These are phyloP conservation scores for Sphaerulina vaccinii DNA, from an alignment of 2,329 filamentous ascomycete genomes.

Conservation along the genomic window DNA sequence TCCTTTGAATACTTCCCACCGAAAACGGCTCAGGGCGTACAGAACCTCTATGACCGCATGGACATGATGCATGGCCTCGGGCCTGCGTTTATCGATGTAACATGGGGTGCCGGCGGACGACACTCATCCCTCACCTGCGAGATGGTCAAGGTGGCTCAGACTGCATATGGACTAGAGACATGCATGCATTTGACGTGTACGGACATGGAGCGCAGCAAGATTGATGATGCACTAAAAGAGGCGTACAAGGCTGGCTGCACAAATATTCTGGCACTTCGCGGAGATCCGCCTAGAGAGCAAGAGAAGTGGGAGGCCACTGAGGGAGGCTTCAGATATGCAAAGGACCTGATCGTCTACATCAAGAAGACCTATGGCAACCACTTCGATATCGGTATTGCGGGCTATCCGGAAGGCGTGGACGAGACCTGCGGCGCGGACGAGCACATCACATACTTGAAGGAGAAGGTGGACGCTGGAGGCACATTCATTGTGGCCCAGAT, in stretches of 20 bases:
- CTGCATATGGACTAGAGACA: conserved; percentile 92
- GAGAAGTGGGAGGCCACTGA: conserved; percentile 90
- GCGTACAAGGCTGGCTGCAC: conserved; percentile 96
- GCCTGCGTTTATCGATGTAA: conserved; percentile 95
- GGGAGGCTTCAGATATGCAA: conserved; percentile 80
- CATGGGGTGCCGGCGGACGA: conserved; percentile 93
- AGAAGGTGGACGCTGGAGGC: conserved; percentile 92
- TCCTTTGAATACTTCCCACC: conserved; percentile 99
- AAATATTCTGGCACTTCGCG: conserved; percentile 90
- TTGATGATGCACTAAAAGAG: conserved; percentile 81
- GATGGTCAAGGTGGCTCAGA: conserved; percentile 95
- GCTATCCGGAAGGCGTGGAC: conserved; percentile 93
- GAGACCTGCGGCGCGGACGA: conserved; percentile 84
- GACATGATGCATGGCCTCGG: conserved; percentile 96
- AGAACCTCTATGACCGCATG: conserved; percentile 99
- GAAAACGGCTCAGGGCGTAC: conserved; percentile 94
- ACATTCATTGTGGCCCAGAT: conserved; percentile 97
- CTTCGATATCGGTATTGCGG: conserved; percentile 96
- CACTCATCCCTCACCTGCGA: conserved; percentile 91
- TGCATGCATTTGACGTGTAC: conserved; percentile 99
- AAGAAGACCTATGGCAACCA: conserved; percentile 76
- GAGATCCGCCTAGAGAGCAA: conserved; percentile 89
- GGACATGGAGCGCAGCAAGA: conserved; percentile 90
- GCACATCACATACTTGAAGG: conserved; percentile 88
- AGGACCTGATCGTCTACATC: conserved; percentile 85